These are phyloP conservation scores for Capillidium heterosporum DNA, from an alignment of 371 early-diverging fungal species.

Conservation along the genomic window DNA sequence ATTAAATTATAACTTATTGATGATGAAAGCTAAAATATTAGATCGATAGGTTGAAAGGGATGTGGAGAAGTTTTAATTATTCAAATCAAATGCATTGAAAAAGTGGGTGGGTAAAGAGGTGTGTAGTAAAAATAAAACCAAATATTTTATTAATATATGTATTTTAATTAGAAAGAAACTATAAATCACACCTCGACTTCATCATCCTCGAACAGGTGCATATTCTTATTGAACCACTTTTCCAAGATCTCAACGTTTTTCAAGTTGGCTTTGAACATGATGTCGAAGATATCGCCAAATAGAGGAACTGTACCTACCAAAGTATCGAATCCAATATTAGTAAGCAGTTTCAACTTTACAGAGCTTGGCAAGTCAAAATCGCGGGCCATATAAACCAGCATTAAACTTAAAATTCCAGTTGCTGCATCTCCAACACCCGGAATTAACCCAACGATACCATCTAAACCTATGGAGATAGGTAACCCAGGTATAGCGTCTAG, in stretches of 20 bases:
- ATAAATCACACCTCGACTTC: not conserved
- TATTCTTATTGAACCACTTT: constrained; percentile 7
- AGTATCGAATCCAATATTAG: not conserved
- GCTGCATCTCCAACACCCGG: constrained; percentile 8
- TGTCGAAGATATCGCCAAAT: constrained; percentile 9
- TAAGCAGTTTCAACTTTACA: not conserved
- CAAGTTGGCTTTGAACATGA: constrained; percentile 10
- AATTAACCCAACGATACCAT: constrained; percentile 8
- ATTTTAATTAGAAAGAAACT: not conserved
- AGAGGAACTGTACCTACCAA: constrained; percentile 7
- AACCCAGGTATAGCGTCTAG: constrained; percentile 9
- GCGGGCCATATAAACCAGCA: not conserved
- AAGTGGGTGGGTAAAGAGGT: not conserved
- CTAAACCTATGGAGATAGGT: constrained; percentile 8
- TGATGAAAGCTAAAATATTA: too few species aligned
- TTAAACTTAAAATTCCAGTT: not conserved
- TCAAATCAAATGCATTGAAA: too few species aligned
- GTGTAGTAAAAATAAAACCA: not conserved
- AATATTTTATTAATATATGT: not conserved
- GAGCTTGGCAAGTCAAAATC: not conserved
- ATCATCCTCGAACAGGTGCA: not conserved
- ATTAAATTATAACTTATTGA: too few species aligned
- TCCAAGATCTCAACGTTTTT: constrained; percentile 7
- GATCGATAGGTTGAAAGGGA: too few species aligned
- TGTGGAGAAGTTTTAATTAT: too few species aligned